Evolutionary conservation across 2,329 filamentous ascomycete genomes (phyloP), one percentile per base, ranked within the genome.

Genomic region (Claviceps digitariae): DNA sequence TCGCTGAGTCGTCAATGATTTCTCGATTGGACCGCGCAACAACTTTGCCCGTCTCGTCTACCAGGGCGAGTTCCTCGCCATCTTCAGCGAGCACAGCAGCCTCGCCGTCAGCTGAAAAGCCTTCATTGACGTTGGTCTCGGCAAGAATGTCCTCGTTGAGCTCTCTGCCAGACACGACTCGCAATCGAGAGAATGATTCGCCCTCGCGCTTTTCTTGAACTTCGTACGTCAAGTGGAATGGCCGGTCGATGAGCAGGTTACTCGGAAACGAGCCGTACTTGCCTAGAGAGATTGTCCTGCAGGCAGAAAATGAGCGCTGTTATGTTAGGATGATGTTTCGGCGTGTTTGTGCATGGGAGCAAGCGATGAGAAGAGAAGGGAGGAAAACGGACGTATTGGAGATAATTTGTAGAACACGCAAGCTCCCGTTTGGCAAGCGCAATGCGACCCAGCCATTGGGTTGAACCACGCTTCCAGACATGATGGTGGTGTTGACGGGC

Each of bases 191-290:
- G 59, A 83, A 86, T 57, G 73, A 74, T 59, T 86, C 81, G 56
- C 77, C 77, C 4, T 83, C 76, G 27, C 74, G 69, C 62, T 79
- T 81, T 61, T 95, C 89, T 57, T 86, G 78, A 2, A 97, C 76
- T 67, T 97, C 91, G 70, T 89, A 98, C 1, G 90, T 97, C 56
- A 94, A 74, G 71, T 95, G 82, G 66, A 88, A 95, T 0, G 93
- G 93, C 8, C 93, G 84, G n/a, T 89, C 86, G 57, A 98, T 80
- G 47, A 98, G 81, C 34, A 93, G 79, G 65, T 97, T 96, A 51
- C 87, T 83, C 17, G 88, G 85, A 65, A 98, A 96, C 2, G 82
- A 82, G 58, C 93, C 93, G 66, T 93, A 95, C 79, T 96, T 97
- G 53, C 90, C 90, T 36, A 97, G 75, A 1, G 87, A 89, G 58